These are phyloP conservation scores for Thielaviopsis cerberus DNA, from an alignment of 2,329 filamentous ascomycete species.

Conservation along the genomic window DNA sequence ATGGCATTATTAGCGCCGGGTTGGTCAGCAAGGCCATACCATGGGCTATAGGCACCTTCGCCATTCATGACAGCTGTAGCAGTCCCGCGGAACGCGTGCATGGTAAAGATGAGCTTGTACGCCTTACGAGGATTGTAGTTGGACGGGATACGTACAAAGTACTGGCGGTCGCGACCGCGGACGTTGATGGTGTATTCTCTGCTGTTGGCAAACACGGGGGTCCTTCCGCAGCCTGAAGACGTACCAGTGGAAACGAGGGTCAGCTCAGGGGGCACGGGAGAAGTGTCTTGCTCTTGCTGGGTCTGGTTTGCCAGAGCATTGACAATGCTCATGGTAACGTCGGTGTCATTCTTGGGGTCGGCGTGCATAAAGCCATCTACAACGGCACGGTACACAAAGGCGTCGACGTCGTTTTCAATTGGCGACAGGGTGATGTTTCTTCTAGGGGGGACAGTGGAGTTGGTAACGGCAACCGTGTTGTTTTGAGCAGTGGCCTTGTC, in stretches of 20 bases:
- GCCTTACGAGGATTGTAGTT: slow-evolving; percentile 22
- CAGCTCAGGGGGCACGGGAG: background rate
- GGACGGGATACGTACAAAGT: slow-evolving; percentile 20
- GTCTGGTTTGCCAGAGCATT: background rate
- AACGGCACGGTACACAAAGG: background rate
- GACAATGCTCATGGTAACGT: background rate
- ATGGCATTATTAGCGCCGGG: slow-evolving; percentile 20
- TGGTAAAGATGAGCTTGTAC: slow-evolving; percentile 24
- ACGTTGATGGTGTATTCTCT: slow-evolving; percentile 19
- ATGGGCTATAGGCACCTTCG: slow-evolving; percentile 16
- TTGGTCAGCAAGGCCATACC: slow-evolving; percentile 22
- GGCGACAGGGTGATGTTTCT: background rate
- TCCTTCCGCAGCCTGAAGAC: slow-evolving; percentile 19
- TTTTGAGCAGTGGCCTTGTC: background rate
- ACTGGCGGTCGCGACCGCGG: slow-evolving; percentile 21
- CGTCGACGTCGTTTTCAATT: background rate
- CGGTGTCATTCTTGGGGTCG: background rate
- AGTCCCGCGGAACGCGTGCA: slow-evolving; percentile 23
- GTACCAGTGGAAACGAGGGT: background rate
- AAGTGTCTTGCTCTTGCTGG: background rate
- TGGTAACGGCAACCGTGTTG: background rate
- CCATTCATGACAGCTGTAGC: slow-evolving; percentile 20
- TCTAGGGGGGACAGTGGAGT: background rate
- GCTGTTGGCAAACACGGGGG: slow-evolving; percentile 16
- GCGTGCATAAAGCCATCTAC: background rate